A percentile compares a stretch with the other conserved stretches of the same genome.
These are phyloP conservation scores for Aspergillus neotritici DNA, from an alignment of 2,329 filamentous ascomycete genomes.

Conservation along the genomic window DNA sequence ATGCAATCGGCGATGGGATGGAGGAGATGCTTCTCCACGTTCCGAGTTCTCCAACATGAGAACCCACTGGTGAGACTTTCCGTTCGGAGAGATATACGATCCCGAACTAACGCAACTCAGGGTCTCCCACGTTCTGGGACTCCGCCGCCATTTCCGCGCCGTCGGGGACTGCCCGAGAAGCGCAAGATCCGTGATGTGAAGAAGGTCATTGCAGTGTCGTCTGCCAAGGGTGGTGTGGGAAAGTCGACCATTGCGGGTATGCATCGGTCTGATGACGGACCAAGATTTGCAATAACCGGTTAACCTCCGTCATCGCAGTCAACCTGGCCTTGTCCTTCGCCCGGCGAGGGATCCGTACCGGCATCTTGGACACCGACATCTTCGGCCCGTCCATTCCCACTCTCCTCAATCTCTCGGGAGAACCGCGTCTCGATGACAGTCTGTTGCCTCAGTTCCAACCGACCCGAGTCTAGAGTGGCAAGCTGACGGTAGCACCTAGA, in stretches of 20 bases:
- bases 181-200: conserved; percentile 76
- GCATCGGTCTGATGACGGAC: conserved; percentile 5
- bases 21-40: conserved; percentile 52
- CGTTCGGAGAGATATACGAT: not conserved
- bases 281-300: not conserved
- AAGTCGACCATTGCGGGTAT: conserved; percentile 87
- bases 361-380: conserved; percentile 92
- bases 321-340: conserved; percentile 88
- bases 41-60: conserved; percentile 62
- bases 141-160: conserved; percentile 62
- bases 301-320: conserved; percentile 29
- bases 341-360: conserved; percentile 70
- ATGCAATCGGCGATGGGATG: conserved; percentile 23
- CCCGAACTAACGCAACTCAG: conserved; percentile 43
- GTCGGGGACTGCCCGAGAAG: conserved; percentile 73
- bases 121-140: conserved; percentile 75
- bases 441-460: conserved; percentile 29
- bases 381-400: conserved; percentile 95
- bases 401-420: conserved; percentile 72
- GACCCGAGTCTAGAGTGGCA: not conserved
- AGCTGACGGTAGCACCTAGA: conserved; percentile 18
- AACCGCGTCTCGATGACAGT: conserved; percentile 71
- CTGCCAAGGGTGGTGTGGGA: conserved; percentile 95
- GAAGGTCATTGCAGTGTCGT: conserved; percentile 94
- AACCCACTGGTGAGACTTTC: conserved; percentile 67